Base-by-base conservation (phyloP, 2,329 filamentous ascomycete genomes). In the Fusarium ramigenum region DNA sequence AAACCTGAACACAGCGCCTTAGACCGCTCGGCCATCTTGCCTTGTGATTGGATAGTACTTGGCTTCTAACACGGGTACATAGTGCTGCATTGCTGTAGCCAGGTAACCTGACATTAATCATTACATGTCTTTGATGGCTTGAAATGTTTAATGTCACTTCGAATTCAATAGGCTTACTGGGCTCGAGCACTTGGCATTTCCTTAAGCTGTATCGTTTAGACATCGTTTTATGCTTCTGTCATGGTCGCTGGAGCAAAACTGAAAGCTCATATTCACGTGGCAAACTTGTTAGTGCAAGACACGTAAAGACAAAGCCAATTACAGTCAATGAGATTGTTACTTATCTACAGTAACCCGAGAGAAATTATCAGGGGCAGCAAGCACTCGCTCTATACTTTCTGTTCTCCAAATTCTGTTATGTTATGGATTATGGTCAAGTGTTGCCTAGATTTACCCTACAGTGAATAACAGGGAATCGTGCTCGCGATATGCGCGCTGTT, bases 1-100 rank as follows among this genome's bases (percentile, higher is more conserved):
- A 62, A 65, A 66, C 63, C 63, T 66, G 63, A 66, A 66, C 63
- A 66, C 63, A 66, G 63, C 63, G 60, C 63, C 63, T 66, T 66
- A 66, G 63, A 66, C 63, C 63, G 60, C 63, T 66, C 63, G 63
- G 63, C 63, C 63, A 66, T 66, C 63, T 66, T 66, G 49, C 63
- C 63, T 58, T 58, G 9, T 66, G 49, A 66, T 66, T 66, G 49
- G 63, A 58, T 58, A 49, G 4, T 18, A 11, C 8, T 0, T 4
- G 4, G 0, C 0, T 28, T 3, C 18, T 2, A 9, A 46, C 1
- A 9, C 2, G 4, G 2, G 0, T n/a, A 37, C 0, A 53, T 53
- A 53, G 0, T 1, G 7, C 4, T 53, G 1, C 0, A 4, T 3
- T 18, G 3, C 7, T 12, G 1, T 7, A 0, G 5, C 9, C 4